phyloP scores from a whole-genome alignment of 2,329 filamentous ascomycete genomes.

The Sporothrix variecibatus region DNA sequence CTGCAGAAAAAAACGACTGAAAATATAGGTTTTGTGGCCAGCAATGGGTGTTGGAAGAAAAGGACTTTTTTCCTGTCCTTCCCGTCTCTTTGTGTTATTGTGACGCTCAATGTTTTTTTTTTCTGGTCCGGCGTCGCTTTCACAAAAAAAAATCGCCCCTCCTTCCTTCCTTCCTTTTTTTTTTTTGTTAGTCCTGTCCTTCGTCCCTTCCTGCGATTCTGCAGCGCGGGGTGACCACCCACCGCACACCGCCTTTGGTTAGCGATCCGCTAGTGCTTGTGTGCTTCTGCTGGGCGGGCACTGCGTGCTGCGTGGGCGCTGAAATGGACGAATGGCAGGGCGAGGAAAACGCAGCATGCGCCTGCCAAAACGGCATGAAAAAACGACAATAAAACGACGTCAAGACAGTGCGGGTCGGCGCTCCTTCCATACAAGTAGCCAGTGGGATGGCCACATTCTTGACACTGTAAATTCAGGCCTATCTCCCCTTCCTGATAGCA shows the following conservation, averaged over 20 bases:
- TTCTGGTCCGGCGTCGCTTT: background rate
- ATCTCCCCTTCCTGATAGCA: background rate
- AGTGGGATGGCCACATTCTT: background rate
- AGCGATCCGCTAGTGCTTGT: background rate
- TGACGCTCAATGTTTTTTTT: background rate
- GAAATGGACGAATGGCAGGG: background rate
- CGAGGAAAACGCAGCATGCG: conserved; percentile 14
- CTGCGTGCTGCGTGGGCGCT: background rate
- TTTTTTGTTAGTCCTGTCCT: background rate
- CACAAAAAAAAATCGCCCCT: conserved; percentile 17
- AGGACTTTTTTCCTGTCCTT: background rate
- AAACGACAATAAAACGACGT: background rate
- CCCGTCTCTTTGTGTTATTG: background rate
- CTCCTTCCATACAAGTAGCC: too few species aligned
- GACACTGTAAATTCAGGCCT: conserved; percentile 11
- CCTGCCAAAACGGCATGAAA: background rate
- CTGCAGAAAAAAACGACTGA: background rate
- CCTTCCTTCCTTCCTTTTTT: conserved; percentile 15
- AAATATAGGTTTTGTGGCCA: background rate
- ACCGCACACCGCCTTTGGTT: conserved; percentile 25
- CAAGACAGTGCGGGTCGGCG: background rate
- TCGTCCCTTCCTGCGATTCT: conserved; percentile 13
- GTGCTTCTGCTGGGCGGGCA: background rate
- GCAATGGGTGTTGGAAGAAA: background rate
- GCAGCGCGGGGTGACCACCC: conserved; percentile 19